phyloP scores from a whole-genome alignment of 257 asterid species.

The Catharanthus roseus region DNA sequence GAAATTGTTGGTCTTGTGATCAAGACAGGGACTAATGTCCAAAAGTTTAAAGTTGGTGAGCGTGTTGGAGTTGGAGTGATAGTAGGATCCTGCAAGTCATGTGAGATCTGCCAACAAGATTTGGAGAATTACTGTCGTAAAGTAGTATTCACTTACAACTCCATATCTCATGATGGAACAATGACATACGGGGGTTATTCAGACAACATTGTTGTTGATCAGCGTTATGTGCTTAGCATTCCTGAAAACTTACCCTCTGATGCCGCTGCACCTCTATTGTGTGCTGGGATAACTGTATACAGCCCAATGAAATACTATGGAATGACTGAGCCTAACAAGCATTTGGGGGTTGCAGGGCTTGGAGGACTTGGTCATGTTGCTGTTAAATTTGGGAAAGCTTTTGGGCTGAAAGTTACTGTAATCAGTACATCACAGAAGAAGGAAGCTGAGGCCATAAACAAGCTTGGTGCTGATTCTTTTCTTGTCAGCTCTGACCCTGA shows the following conservation, averaged over 20 bases:
- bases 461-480: constrained; percentile 58
- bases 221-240: constrained; percentile 44
- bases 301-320: constrained; percentile 62
- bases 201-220: constrained; percentile 46
- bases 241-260: constrained; percentile 51
- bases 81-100: constrained; percentile 49
- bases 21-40: constrained; percentile 39
- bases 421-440: constrained; percentile 52
- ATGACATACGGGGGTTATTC: constrained; percentile 66
- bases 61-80: constrained; percentile 65
- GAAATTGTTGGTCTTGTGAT: constrained; percentile 61
- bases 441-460: constrained; percentile 42
- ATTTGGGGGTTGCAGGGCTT: constrained; percentile 60
- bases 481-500: constrained; percentile 39
- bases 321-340: constrained; percentile 53
- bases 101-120: constrained; percentile 45
- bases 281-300: constrained; percentile 68
- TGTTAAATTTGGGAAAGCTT: constrained; percentile 64
- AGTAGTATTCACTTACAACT: constrained; percentile 37
- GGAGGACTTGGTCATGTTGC: constrained; percentile 79
- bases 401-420: constrained; percentile 61
- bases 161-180: constrained; percentile 41
- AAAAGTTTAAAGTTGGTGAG: constrained; percentile 47
- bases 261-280: constrained; percentile 53
- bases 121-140: constrained; percentile 56